Evolutionary conservation across 1,284 basidiomycete species (phyloP), one percentile per base, ranked within the genome.

Genomic region (Pseudozyma sp.): DNA sequence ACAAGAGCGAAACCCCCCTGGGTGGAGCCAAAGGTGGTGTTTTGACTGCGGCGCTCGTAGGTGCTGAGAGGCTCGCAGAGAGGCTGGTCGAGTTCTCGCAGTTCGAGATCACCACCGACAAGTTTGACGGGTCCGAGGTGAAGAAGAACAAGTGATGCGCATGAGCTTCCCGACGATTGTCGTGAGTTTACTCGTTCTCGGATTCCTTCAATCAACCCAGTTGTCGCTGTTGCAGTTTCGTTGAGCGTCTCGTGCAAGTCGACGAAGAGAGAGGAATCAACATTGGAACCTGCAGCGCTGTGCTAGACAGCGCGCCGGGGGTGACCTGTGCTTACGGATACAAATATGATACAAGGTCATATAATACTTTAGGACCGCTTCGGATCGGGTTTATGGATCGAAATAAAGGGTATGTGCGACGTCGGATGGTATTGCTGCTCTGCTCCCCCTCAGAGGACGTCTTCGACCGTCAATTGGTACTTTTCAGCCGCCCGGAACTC

Each of bases 31-130:
- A 57, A 57, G 93, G 93, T 16, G 93, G 94, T 9, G 85, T 94
- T 2, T 86, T 94, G 50, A 95, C 93, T 1, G 89, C 92, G 0
- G 88, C 90, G 76, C 89, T 89, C 2, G 92, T 91, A 1, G 88
- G 94, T 56, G 93, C 93, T 14, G 89, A 91, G 65, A 88, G 88
- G 4, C 81, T 94, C 53, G 85, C 93, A 14, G 87, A 89, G 71
- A 87, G 92, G 19, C 84, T 95, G 60, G 86, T 87, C 69, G 86
- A 86, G 29, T 88, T 87, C 14, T 89, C 88, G 2, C 82, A 85
- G 34, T 88, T 92, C 50, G 82, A 87, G 54, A 88, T 91, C 74
- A 87, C 35, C 0, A 70, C 68, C 16, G 46, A 67, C 8, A 37
- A 33, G 29, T 75, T 46, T 13, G 47, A 59, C 9, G 50, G 30